phyloP scores from a whole-genome alignment of 306 rosid genomes.

The Mucuna pruriens region DNA sequence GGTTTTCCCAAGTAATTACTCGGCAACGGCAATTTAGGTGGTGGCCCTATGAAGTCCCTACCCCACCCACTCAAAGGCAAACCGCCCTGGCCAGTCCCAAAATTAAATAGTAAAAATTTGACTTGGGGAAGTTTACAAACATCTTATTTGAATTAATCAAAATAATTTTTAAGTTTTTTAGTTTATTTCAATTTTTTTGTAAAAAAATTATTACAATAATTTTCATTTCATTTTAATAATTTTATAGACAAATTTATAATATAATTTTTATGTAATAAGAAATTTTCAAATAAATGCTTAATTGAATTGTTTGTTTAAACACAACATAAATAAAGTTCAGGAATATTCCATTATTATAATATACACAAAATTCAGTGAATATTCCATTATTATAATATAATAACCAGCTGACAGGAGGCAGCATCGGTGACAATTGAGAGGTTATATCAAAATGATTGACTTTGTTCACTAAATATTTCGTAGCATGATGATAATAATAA shows the following conservation, averaged over 20 bases:
- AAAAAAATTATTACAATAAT: neutral
- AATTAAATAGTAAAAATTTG: neutral
- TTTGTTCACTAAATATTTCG: neutral
- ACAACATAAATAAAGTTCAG: neutral
- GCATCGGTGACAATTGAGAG: neutral
- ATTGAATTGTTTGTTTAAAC: neutral
- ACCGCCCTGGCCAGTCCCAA: neutral
- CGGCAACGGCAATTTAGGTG: slow-evolving; percentile 11
- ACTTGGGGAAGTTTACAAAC: neutral
- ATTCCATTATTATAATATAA: too few relatives aligned
- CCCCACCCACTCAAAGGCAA: neutral
- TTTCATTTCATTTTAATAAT: neutral
- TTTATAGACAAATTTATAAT: neutral
- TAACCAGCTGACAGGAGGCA: neutral
- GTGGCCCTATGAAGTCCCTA: neutral
- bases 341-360: too few relatives aligned
- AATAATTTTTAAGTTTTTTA: neutral
- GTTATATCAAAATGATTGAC: neutral
- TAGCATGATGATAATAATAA: neutral
- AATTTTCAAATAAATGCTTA: neutral
- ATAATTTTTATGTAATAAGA: neutral
- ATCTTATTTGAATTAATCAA: neutral
- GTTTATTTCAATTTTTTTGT: neutral
- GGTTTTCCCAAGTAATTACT: neutral
- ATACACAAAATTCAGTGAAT: too few relatives aligned